Evolutionary conservation across 2,329 filamentous ascomycete species (phyloP), one percentile per base, ranked within the genome.

Genomic region (Aureobasidium namibiae): DNA sequence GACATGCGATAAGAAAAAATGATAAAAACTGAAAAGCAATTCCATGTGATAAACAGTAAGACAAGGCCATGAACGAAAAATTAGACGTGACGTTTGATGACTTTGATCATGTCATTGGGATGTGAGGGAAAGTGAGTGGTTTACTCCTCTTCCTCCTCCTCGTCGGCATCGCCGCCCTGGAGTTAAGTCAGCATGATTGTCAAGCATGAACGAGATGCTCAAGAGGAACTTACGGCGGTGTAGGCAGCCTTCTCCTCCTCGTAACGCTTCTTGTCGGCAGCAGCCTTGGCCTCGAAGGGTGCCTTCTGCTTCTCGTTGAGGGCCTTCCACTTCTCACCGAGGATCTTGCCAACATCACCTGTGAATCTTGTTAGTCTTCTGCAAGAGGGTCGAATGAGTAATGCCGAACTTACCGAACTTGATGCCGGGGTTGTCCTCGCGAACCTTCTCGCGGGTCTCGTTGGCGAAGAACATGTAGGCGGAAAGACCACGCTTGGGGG

Each of bases 381-480:
- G 29, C 2, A 38, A 2, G 21, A 26, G 2, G n/a, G n/a, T 8
- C 8, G 23, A 5, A 45, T 21, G 29, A 6, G 18, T n/a, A n/a
- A 24, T 18, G 16, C 10, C 18, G 18, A 29, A 36, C 18, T 18
- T 52, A 87, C 90, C 94, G 78, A 99, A 99, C 68, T 88, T 88
- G 79, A 97, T 96, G 69, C 92, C 92, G 39, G 92, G 92, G 83
- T 97, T 97, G 78, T 97, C 92, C 75, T 96, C 91, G 69, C 94
- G 90, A 68, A 99, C 94, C 76, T 94, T 95, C 74, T 97, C 92
- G 69, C 94, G 92, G 80, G 96, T 90, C 79, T 97, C 94, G 73
- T 97, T 97, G 85, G 94, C 94, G 76, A 97, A 99, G 88, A 97
- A 97, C 94, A 99, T 99, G 86, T 99, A 99, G 65, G 94, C 94